Percentiles rank a stretch among this genome's conserved stretches.
phyloP scores from a whole-genome alignment of 768 basidiomycete genomes.

The Jaapia argillacea region DNA sequence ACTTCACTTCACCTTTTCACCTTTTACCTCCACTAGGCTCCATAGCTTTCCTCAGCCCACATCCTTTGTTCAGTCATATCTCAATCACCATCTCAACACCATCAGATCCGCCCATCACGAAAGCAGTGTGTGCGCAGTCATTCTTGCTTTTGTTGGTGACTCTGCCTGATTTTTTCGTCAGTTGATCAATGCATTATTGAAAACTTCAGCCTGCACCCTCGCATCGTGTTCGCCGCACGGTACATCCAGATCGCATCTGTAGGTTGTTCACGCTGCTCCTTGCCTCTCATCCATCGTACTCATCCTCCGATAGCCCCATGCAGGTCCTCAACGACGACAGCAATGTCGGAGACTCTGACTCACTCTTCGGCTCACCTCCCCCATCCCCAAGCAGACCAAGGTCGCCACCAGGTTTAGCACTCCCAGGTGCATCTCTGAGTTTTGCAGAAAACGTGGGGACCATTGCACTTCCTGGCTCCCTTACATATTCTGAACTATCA shows the following conservation, averaged over 20 bases:
- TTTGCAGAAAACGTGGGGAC: conserved; percentile 86
- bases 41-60: not conserved
- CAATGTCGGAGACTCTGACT: conserved; percentile 45
- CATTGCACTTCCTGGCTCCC: conserved; percentile 98
- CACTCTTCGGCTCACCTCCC: conserved; percentile 76
- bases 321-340: no score
- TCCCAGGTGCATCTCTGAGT: conserved; percentile 38
- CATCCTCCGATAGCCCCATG: not conserved
- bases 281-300: not conserved
- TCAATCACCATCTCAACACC: no score
- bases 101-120: no score
- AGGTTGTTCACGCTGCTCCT: not conserved
- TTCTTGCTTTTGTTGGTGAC: no score
- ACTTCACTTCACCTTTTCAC: no score
- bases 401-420: conserved; percentile 50
- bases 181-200: no score
- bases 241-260: not conserved
- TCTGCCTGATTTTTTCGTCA: no score
- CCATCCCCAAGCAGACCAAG: conserved; percentile 44
- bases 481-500: conserved; percentile 78
- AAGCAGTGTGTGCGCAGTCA: no score
- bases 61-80: not conserved
- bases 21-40: no score
- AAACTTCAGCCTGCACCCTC: no score
- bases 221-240: no score